Base-by-base conservation (phyloP, 2,329 filamentous ascomycete genomes). In the Pseudogymnoascus sp. region DNA sequence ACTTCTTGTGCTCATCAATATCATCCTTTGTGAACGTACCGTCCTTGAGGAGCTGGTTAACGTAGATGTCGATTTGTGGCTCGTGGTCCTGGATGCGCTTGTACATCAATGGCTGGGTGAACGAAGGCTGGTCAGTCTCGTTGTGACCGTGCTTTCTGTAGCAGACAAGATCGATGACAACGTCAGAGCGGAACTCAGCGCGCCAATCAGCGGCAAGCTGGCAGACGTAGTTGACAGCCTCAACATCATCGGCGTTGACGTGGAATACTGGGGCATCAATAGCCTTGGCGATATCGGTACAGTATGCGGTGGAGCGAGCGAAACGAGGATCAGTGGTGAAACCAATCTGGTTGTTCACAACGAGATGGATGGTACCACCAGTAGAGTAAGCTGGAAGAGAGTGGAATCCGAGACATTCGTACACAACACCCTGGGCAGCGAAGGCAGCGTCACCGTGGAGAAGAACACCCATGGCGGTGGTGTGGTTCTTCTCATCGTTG, bases 81-180 rank as follows among this genome's bases (percentile, higher is more conserved):
- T 88, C 84, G 76, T 97, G 91, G 65, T 88, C 83, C 69, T 87
- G 85, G 74, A 99, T 97, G 73, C 90, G 90, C 87, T 97, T 97
- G 86, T 99, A 99, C 95, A 99, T 99, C 70, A 97, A 81, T 42
- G 95, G 95, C 77, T 99, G 95, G n/a, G 95, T 99, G 83, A 99
- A 99, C 42, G 93, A 96, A 59, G 95, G 95, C 82, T 99, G 95
- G 75, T 99, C 95, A 9, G 95, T 99, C 82, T 99, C 95, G 80
- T 99, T 99, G 86, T 99, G 95, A 66, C 95, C 95, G 77, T 97
- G 88, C 82, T 97, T 99, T 74, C 95, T 90, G 84, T 99, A 99
- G 84, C 95, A 99, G 74, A 97, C 92, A 72, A 99, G 86, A 77
- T 99, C 95, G 73, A 99, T 91, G 70, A 99, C 93, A 67, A 97